Evolutionary conservation across 768 basidiomycete species (phyloP), one percentile per base, ranked within the genome.

Genomic region (Trametes cinnabarina): DNA sequence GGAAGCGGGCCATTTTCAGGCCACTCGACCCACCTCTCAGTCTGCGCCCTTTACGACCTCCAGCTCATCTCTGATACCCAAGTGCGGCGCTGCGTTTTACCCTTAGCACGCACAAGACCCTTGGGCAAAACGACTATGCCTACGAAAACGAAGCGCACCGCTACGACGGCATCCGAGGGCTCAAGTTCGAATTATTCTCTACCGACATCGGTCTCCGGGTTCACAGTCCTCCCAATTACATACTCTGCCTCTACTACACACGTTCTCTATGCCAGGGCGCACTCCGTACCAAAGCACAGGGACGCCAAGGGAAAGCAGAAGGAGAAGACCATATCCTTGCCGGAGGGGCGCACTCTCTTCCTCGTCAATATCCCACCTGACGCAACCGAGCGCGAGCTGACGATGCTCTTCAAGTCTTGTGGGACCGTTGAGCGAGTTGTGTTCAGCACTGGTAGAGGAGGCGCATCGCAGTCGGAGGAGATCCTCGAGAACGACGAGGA

Each of bases 341-440:
- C 81, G 62, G 69, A 82, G 30, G 84, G 81, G 15, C 81, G 93
- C 42, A 95, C 93, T 0, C 77, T 96, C 10, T 98, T 98, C 67
- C 74, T 95, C 2, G 90, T 90, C 53, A 97, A 98, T 65, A 74
- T 95, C 5, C 94, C 95, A 2, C 87, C 92, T 54, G 93, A 96
- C 69, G 83, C 91, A 3, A 90, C 91, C 1, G 90, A 91, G 64
- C 79, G 90, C 35, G 92, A 94, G 66, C 72, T 97, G 0, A 75
- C 84, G 2, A 72, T 82, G 11, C 76, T 97, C n/a, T 95, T 95
- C 77, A 86, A 86, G 66, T 66, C 78, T 22, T 84, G 80, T 54
- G 94, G 94, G 22, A 86, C 85, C 0, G 79, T 95, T 17, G 94
- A 96, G 70, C 77, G 77, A 47, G 84, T 94, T 10, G 63, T 84